Evolutionary conservation across 495 filamentous ascomycete genomes (phyloP).

Genomic region (Umbilicaria muhlenbergii): DNA sequence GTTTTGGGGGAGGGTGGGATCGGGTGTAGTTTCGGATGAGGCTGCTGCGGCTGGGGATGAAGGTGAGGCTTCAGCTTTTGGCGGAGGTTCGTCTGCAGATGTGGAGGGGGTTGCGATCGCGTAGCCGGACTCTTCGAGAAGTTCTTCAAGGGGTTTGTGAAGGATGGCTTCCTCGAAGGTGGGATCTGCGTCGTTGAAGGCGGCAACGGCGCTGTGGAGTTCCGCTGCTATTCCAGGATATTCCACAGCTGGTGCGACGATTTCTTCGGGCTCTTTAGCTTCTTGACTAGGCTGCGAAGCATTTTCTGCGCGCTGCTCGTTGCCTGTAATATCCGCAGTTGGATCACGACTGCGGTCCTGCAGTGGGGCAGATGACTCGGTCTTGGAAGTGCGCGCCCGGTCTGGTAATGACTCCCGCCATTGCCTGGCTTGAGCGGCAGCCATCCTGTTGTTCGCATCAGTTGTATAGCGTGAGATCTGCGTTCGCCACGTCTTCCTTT

Average conservation of each 20-base stretch:
- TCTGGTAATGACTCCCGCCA: not conserved
- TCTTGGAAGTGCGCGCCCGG: not conserved
- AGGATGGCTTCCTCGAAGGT: not conserved
- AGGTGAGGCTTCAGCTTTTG: conserved; percentile 17
- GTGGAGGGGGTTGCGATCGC: conserved; percentile 15
- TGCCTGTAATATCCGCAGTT: not conserved
- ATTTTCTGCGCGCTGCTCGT: not conserved
- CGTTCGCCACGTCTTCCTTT: conserved; percentile 34
- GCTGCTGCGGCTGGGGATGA: conserved; percentile 10
- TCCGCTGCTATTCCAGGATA: not conserved
- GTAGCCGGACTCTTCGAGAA: conserved; percentile 36
- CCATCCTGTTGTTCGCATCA: not conserved
- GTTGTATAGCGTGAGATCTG: conserved; percentile 10
- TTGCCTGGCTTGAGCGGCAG: not conserved
- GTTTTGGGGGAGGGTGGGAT: conserved; percentile 60
- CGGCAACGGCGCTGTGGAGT: not conserved
- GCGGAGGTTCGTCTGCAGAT: conserved; percentile 9
- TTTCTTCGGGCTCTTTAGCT: conserved; percentile 4
- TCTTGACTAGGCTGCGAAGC: not conserved
- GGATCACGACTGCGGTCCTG: not conserved
- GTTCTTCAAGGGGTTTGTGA: conserved; percentile 27
- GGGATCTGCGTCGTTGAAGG: conserved; percentile 1
- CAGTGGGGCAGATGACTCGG: not conserved
- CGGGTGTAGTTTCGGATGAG: conserved; percentile 23
- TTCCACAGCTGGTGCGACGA: not conserved